A percentile compares a stretch with the other conserved stretches of the same genome.
These are phyloP conservation scores for Tetracladium maxilliforme DNA, from an alignment of 2,329 filamentous ascomycete genomes.

Conservation along the genomic window DNA sequence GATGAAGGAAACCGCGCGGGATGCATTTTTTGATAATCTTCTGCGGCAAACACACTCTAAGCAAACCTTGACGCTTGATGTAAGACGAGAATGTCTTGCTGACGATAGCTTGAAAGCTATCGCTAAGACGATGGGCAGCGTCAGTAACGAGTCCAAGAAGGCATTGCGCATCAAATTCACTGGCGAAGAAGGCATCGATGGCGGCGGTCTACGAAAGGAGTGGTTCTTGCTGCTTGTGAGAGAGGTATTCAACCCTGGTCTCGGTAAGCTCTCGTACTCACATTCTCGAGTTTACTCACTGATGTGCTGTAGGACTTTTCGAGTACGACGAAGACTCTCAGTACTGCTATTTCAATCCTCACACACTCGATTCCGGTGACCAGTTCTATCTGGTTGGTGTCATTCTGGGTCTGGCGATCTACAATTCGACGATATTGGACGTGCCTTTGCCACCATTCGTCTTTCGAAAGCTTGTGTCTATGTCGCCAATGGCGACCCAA, in stretches of 20 bases:
- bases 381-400: constrained; percentile 86
- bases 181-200: constrained; percentile 84
- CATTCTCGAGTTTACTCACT: background rate
- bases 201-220: constrained; percentile 79
- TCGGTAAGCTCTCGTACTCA: constrained; percentile 46
- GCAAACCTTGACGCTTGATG: constrained; percentile 62
- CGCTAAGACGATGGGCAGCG: constrained; percentile 68
- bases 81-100: constrained; percentile 73
- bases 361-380: constrained; percentile 79
- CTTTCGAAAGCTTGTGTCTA: constrained; percentile 73
- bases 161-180: constrained; percentile 71
- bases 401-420: constrained; percentile 77
- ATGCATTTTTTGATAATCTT: constrained; percentile 85
- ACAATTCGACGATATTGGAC: constrained; percentile 88
- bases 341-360: constrained; percentile 87
- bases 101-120: constrained; percentile 79
- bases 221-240: constrained; percentile 84
- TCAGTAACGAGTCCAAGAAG: constrained; percentile 80
- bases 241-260: constrained; percentile 81
- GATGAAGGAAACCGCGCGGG: constrained; percentile 77
- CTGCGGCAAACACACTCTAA: constrained; percentile 59
- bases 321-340: constrained; percentile 81
- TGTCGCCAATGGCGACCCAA: constrained; percentile 50
- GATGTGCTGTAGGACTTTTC: constrained; percentile 54
- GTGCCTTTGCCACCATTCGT: constrained; percentile 78